These are phyloP conservation scores for Acacia acuminata DNA, from an alignment of 306 rosid species.

Conservation along the genomic window DNA sequence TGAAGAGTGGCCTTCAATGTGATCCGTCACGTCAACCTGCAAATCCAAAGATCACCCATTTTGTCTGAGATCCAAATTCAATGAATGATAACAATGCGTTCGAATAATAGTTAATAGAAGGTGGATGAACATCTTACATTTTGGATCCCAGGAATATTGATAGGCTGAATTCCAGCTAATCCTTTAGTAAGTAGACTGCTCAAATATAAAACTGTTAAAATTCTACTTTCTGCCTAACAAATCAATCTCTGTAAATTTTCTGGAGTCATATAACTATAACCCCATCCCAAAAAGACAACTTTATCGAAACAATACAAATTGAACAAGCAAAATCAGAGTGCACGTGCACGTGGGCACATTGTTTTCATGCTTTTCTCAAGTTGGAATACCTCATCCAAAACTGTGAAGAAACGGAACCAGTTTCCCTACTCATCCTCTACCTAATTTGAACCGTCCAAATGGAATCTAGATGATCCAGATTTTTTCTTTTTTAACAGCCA, in stretches of 20 bases:
- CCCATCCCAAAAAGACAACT: background rate
- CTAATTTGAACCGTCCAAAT: no score
- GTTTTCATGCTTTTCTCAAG: background rate
- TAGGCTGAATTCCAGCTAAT: constrained; percentile 71
- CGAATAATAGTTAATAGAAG: background rate
- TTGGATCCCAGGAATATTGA: constrained; percentile 60
- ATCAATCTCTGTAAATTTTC: background rate
- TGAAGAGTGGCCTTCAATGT: constrained; percentile 87
- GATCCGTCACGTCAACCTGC: constrained; percentile 81
- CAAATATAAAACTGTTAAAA: constrained; percentile 21
- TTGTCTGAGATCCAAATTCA: constrained; percentile 14
- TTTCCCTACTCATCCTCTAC: no score
- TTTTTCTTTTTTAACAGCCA: no score
- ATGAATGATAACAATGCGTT: constrained; percentile 8
- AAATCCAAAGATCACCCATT: constrained; percentile 17
- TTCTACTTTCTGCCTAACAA: background rate
- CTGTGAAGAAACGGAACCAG: background rate
- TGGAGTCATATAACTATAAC: background rate
- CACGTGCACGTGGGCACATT: background rate
- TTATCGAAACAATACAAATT: background rate
- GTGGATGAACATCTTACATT: constrained; percentile 43
- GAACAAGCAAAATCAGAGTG: background rate
- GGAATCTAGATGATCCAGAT: no score
- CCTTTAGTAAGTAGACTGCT: constrained; percentile 68
- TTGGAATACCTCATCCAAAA: background rate